Conservation (phyloP, 2,329 filamentous ascomycete species). For the Diaporthe batatas region DNA sequence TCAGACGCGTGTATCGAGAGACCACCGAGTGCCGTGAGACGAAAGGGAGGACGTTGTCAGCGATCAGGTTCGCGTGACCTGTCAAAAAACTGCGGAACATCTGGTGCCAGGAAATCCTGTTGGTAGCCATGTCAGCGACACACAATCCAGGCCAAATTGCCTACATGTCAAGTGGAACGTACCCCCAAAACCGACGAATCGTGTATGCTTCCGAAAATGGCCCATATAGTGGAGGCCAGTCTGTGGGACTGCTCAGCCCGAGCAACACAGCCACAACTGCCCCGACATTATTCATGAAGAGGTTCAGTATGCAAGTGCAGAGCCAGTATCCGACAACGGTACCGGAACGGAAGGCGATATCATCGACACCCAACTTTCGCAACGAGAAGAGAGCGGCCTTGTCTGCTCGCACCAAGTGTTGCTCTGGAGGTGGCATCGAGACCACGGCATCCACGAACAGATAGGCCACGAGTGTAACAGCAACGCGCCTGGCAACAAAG, state of each 20-base stretch:
- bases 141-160: neutral
- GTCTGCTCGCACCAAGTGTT: slow-evolving; percentile 20
- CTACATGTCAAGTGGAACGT: slow-evolving; percentile 6
- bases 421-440: slow-evolving; percentile 23
- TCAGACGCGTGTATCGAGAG: slow-evolving; percentile 28
- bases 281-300: slow-evolving; percentile 31
- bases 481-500: neutral
- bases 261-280: slow-evolving; percentile 5
- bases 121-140: neutral
- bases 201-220: slow-evolving; percentile 23
- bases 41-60: slow-evolving; percentile 13
- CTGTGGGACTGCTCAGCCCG: slow-evolving; percentile 8
- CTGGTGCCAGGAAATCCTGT: slow-evolving; percentile 31
- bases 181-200: slow-evolving; percentile 35
- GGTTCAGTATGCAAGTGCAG: slow-evolving; percentile 13
- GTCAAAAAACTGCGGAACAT: slow-evolving; percentile 33
- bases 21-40: slow-evolving; percentile 7
- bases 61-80: slow-evolving; percentile 21
- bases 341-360: neutral
- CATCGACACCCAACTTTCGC: neutral
- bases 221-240: slow-evolving; percentile 17
- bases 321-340: slow-evolving; percentile 28
- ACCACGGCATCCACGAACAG: slow-evolving; percentile 14
- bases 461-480: slow-evolving; percentile 3
- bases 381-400: slow-evolving; percentile 25